Percentiles rank a stretch among this genome's conserved stretches.
These are phyloP conservation scores for Adansonia grandidieri DNA, from an alignment of 441 rosid genomes.

Conservation along the genomic window DNA sequence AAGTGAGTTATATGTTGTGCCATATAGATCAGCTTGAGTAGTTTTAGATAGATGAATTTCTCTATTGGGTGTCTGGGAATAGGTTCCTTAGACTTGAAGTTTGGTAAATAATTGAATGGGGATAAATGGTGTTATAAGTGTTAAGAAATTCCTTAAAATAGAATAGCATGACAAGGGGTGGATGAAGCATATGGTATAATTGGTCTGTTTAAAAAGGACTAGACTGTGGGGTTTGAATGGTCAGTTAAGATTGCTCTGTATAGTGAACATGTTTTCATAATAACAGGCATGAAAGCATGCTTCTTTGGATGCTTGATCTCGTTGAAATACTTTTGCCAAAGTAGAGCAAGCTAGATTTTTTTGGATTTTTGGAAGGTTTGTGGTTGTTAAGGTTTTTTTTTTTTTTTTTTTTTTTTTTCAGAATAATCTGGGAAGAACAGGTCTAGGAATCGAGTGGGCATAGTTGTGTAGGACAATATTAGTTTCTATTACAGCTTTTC, in stretches of 20 bases:
- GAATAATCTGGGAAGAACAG: background rate
- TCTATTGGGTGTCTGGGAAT: background rate
- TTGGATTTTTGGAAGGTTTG: background rate
- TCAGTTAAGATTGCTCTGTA: background rate
- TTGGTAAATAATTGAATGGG: background rate
- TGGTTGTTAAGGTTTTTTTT: background rate
- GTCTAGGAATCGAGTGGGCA: background rate
- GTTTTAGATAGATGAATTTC: background rate
- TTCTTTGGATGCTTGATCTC: background rate
- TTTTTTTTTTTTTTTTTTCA: background rate
- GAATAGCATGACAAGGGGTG: background rate
- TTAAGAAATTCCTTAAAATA: constrained; percentile 9
- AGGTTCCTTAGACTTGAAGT: background rate
- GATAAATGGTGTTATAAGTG: background rate
- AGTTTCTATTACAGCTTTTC: background rate
- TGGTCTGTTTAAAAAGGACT: background rate
- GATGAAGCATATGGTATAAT: background rate
- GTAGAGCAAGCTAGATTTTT: background rate
- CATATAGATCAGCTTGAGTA: background rate
- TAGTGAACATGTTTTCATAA: background rate
- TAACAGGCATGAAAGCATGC: background rate
- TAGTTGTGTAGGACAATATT: constrained; percentile 9
- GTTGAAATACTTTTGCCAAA: background rate
- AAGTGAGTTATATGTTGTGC: background rate
- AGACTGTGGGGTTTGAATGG: background rate